A percentile compares a stretch with the other conserved stretches of the same genome.
Evolutionary conservation across 148 eudicot genomes (phyloP).

Genomic region (Vaccinium vitisidaea): DNA sequence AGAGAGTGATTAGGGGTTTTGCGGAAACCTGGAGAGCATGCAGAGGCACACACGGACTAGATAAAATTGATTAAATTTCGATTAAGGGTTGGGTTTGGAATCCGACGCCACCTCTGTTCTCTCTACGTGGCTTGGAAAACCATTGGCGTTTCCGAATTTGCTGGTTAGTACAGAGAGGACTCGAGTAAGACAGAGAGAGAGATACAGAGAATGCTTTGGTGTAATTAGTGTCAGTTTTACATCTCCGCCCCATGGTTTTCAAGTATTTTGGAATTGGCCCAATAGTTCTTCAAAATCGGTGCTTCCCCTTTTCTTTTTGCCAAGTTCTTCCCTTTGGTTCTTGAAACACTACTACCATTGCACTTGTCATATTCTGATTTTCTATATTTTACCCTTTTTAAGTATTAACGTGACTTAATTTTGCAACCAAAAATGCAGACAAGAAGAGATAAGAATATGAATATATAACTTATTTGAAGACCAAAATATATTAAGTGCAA

Average conservation of each 20-base stretch:
- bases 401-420: not conserved
- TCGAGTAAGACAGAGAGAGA: not conserved
- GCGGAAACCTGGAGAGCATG: slow-evolving; percentile 12
- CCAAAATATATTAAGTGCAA: not conserved
- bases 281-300: not conserved
- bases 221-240: not conserved
- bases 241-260: not conserved
- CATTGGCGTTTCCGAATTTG: slow-evolving; percentile 11
- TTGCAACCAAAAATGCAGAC: not conserved
- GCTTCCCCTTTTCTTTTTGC: no score
- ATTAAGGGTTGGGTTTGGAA: not conserved
- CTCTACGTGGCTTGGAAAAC: slow-evolving; percentile 8
- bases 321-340: no score
- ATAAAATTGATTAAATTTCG: not conserved
- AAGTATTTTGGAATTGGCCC: not conserved
- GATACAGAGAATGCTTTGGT: not conserved
- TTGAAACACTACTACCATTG: no score
- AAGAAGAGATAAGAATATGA: not conserved
- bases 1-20: not conserved
- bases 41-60: not conserved
- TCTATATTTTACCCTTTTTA: no score
- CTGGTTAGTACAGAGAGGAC: not conserved
- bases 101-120: not conserved
- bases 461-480: not conserved
- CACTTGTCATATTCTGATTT: no score